These are phyloP conservation scores for Alliaria petiolata DNA, from an alignment of 345 rosid genomes.

Conservation along the genomic window DNA sequence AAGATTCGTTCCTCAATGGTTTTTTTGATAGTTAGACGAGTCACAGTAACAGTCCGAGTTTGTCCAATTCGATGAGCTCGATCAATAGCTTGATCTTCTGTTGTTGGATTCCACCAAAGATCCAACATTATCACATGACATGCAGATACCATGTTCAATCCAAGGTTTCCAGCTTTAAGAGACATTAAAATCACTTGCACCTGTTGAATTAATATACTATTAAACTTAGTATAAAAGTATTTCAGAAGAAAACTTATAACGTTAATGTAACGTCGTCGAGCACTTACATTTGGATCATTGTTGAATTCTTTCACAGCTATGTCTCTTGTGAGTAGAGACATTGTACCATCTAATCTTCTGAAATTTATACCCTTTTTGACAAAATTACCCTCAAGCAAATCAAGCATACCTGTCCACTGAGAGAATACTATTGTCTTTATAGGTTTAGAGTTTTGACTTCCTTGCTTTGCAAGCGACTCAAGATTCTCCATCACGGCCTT, in stretches of 20 bases:
- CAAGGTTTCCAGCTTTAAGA: conserved; percentile 89
- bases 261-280: not conserved
- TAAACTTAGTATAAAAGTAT: no score
- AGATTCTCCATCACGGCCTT: conserved; percentile 61
- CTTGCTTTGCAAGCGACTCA: conserved; percentile 33
- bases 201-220: conserved; percentile 27
- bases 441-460: no score
- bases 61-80: conserved; percentile 95
- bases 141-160: conserved; percentile 92
- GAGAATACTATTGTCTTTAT: conserved; percentile 76
- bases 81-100: conserved; percentile 42
- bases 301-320: conserved; percentile 75
- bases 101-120: conserved; percentile 95
- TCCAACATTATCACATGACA: conserved; percentile 83
- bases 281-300: conserved; percentile 51
- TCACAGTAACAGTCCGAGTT: conserved; percentile 78
- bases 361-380: conserved; percentile 41
- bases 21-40: conserved; percentile 59
- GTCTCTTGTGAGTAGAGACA: conserved; percentile 64
- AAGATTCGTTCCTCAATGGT: conserved; percentile 80
- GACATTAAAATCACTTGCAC: conserved; percentile 83
- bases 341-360: conserved; percentile 86
- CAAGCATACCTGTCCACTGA: conserved; percentile 88
- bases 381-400: conserved; percentile 57
- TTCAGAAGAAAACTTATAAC: not conserved